A percentile compares a stretch with the other conserved stretches of the same genome.
These are phyloP conservation scores for Juglanconis oblonga DNA, from an alignment of 2,329 filamentous ascomycete genomes.

Conservation along the genomic window DNA sequence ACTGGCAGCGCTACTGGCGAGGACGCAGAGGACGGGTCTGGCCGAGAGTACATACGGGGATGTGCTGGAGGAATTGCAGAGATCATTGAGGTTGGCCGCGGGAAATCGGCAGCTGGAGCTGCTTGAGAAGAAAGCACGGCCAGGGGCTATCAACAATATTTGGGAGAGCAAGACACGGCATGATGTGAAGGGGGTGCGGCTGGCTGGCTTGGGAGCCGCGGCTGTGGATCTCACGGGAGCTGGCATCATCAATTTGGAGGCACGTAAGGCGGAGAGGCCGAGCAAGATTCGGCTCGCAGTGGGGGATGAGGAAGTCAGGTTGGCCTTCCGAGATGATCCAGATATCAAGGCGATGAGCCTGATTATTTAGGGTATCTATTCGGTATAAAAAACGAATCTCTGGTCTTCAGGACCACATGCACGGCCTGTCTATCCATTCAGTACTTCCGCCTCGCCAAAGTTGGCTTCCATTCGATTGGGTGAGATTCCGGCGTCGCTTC, in stretches of 20 bases:
- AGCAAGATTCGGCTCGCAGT: conserved; percentile 84
- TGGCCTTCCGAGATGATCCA: conserved; percentile 83
- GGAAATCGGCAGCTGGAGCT: conserved; percentile 60
- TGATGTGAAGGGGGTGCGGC: conserved; percentile 20
- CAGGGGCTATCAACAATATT: background rate
- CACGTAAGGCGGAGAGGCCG: conserved; percentile 75
- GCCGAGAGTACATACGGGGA: conserved; percentile 87
- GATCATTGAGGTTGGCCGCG: conserved; percentile 60
- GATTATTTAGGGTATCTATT: conserved; percentile 22
- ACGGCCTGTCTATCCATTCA: conserved; percentile 32
- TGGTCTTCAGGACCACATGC: background rate
- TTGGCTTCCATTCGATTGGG: conserved; percentile 89
- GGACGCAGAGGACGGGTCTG: conserved; percentile 78
- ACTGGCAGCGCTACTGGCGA: conserved; percentile 75
- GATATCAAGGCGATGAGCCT: conserved; percentile 76
- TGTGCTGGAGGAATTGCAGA: conserved; percentile 79
- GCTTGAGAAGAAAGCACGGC: conserved; percentile 35
- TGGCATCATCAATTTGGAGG: conserved; percentile 82
- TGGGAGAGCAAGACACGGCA: conserved; percentile 15
- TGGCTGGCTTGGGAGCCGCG: conserved; percentile 48
- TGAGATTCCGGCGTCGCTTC: conserved; percentile 87
- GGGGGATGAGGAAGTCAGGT: conserved; percentile 84
- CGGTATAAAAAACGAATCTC: background rate
- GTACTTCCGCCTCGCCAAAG: conserved; percentile 72
- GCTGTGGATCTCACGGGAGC: conserved; percentile 83